phyloP scores from a whole-genome alignment of 2,329 filamentous ascomycete species.

The Apiospora sp. region DNA sequence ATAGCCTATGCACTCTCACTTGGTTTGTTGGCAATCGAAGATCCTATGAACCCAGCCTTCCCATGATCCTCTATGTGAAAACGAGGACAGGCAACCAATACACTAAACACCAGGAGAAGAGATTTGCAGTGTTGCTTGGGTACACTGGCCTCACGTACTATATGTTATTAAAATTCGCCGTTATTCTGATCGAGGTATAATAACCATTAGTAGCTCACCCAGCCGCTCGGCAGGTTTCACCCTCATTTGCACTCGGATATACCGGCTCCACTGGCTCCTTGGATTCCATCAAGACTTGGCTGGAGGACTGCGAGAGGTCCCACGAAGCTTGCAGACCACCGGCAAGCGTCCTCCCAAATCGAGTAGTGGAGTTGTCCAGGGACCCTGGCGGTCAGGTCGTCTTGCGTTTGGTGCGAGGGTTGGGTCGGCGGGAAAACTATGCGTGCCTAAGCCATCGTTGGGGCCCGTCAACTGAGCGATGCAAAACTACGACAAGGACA shows the following conservation, averaged over 20 bases:
- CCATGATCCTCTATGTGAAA: accelerated
- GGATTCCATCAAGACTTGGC: neutral
- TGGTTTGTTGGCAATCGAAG: neutral
- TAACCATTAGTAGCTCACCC: neutral
- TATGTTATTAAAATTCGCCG: neutral
- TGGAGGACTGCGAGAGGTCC: neutral
- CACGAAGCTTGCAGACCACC: neutral
- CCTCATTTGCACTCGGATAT: neutral
- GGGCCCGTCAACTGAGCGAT: neutral
- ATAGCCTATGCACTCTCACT: too few species aligned
- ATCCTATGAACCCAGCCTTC: neutral
- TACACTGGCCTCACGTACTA: neutral
- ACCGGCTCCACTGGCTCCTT: neutral
- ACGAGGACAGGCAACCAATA: neutral
- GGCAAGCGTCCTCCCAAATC: neutral
- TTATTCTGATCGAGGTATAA: too few species aligned
- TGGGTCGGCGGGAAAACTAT: neutral
- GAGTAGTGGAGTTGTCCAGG: neutral
- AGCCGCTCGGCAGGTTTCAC: neutral
- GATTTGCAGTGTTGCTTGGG: neutral
- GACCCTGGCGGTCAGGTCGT: neutral
- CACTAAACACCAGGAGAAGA: neutral
- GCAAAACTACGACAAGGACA: neutral
- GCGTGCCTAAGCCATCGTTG: constrained; percentile 19
- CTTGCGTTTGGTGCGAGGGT: neutral